Evolutionary conservation across 75 land plant genomes (phyloP), one percentile per base, ranked within the genome.

Genomic region (Isoetes taiwanensis): DNA sequence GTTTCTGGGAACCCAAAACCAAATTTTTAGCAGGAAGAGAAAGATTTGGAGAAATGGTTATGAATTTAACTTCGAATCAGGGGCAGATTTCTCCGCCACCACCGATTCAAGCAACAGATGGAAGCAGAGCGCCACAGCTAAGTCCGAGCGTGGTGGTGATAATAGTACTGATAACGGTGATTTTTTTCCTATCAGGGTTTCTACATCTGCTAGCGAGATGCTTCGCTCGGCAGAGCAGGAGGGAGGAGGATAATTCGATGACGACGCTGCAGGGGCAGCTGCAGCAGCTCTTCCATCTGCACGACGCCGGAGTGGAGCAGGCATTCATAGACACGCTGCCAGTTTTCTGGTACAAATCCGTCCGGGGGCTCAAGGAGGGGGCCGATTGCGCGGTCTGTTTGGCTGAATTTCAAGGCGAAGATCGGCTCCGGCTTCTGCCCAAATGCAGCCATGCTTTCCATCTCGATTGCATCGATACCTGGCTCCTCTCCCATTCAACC

Each of bases 191-290:
- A 21, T 81, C 91, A 10, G 91, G 86, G 0, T 54, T 86, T 14
- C 82, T 86, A 9, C 91, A 86, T 54, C 64, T 86, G 32, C 77
- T 86, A 31, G 80, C 83, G 27, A 62, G 91, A 43, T 86, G 80
- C 48, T 72, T 81, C 27, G 61, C 74, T 19, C 65, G 72, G 28
- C 66, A 70, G 1, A 32, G 35, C 41, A 60, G 1, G 72, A 63
- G 34, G n/a, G 62, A 65, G 5, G 56, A 70, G n/a, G 57, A 68
- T 5, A 72, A 2, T 23, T 63, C 70, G 57, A 5, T 52, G 25
- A 76, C 71, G 2, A 76, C 72, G 38, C 37, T 74, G 2, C 78
- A 78, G 31, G 78, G 80, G 4, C 80, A 74, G 33, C 66, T 78
- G 2, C 80, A 74, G 28, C 84, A 85, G 54, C 70, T 85, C 32